A percentile compares a stretch with the other conserved stretches of the same genome.
phyloP scores from a whole-genome alignment of 1,139 yeast genomes.

The Wickerhamomyces sp. region DNA sequence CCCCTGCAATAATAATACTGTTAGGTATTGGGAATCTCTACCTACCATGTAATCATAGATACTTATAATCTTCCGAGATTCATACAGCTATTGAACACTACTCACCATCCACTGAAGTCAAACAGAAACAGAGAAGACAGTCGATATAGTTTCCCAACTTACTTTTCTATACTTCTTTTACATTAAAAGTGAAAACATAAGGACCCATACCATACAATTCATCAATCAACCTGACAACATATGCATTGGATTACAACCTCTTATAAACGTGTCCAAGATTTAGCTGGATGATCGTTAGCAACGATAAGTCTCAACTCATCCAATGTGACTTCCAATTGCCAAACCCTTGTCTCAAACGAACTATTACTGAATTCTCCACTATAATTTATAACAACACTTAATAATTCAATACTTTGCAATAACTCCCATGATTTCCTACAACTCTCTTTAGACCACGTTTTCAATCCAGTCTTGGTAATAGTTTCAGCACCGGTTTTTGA shows the following conservation, averaged over 20 bases:
- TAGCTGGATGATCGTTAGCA: conserved; percentile 30
- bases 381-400: conserved; percentile 8
- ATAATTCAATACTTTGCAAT: conserved; percentile 29
- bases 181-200: too few relatives aligned
- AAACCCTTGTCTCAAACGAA: conserved; percentile 37
- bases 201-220: too few relatives aligned
- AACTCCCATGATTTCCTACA: conserved; percentile 54
- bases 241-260: background rate
- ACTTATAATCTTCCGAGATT: too few relatives aligned
- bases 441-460: conserved; percentile 44
- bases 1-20: too few relatives aligned
- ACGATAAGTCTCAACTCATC: conserved; percentile 38
- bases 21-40: too few relatives aligned
- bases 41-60: too few relatives aligned
- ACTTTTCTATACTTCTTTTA: too few relatives aligned
- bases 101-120: too few relatives aligned
- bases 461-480: conserved; percentile 37
- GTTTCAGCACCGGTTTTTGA: conserved; percentile 24
- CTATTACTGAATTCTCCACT: conserved; percentile 29
- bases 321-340: conserved; percentile 42
- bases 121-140: too few relatives aligned
- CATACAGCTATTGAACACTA: too few relatives aligned
- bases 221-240: too few relatives aligned
- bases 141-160: too few relatives aligned
- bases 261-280: conserved; percentile 26